Percentiles rank a stretch among this genome's conserved stretches.
phyloP scores from a whole-genome alignment of 164 flowering plant genomes.

The Houttuynia cordata region DNA sequence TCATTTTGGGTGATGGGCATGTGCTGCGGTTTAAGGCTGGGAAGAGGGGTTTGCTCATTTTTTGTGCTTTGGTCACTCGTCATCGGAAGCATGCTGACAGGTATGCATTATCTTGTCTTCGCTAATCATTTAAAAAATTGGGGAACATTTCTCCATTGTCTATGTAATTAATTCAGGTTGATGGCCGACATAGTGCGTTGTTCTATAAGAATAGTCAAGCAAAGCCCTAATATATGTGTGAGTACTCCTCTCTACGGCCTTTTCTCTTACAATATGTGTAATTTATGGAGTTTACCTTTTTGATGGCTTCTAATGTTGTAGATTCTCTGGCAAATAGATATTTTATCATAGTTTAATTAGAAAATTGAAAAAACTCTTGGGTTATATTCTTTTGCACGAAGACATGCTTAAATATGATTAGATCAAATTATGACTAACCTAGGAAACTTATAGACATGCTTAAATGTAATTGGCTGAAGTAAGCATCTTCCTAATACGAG shows the following conservation, averaged over 20 bases:
- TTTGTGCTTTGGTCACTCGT: conserved; percentile 54
- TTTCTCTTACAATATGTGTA: not conserved
- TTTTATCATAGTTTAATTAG: not conserved
- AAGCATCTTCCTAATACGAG: no score
- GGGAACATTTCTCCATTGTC: not conserved
- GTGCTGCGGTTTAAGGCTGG: conserved; percentile 48
- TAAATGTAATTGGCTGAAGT: no score
- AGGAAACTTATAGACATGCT: no score
- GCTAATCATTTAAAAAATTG: not conserved
- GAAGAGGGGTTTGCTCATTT: conserved; percentile 60
- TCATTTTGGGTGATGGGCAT: conserved; percentile 19
- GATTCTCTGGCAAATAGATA: not conserved
- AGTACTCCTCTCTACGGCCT: conserved; percentile 9
- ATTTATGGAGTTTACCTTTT: not conserved
- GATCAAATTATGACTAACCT: no score
- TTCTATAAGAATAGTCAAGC: conserved; percentile 36
- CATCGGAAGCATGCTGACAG: conserved; percentile 65
- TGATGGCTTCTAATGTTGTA: not conserved
- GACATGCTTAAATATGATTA: no score
- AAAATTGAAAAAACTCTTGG: not conserved
- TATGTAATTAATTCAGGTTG: conserved; percentile 32
- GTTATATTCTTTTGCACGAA: no score
- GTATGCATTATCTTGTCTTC: conserved; percentile 20
- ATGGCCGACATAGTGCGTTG: conserved; percentile 53
- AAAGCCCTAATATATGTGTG: conserved; percentile 40